A percentile compares a stretch with the other conserved stretches of the same genome.
phyloP scores from a whole-genome alignment of 2,329 filamentous ascomycete species.

The Sporothrix variecibatus region DNA sequence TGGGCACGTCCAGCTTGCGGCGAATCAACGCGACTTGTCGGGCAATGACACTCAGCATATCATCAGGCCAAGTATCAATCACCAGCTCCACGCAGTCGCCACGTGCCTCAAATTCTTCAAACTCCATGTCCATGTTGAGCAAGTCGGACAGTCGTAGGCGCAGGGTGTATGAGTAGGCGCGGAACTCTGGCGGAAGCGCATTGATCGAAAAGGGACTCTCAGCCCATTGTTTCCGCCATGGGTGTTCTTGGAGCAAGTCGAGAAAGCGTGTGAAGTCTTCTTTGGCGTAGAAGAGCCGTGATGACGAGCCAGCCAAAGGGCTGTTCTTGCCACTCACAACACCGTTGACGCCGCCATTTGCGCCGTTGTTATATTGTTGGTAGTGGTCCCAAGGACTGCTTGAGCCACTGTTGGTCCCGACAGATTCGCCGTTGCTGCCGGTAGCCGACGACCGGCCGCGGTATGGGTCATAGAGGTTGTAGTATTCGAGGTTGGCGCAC shows the following conservation, averaged over 20 bases:
- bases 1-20: constrained; percentile 56
- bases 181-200: constrained; percentile 59
- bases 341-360: not conserved
- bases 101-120: constrained; percentile 57
- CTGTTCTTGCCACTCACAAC: constrained; percentile 15
- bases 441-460: constrained; percentile 36
- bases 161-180: constrained; percentile 62
- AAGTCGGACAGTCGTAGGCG: constrained; percentile 63
- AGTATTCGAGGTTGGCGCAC: constrained; percentile 72
- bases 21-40: constrained; percentile 60
- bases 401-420: constrained; percentile 26
- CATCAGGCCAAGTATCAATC: constrained; percentile 58
- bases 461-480: constrained; percentile 60
- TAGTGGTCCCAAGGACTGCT: constrained; percentile 22
- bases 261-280: constrained; percentile 63
- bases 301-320: constrained; percentile 49
- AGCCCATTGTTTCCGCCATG: constrained; percentile 53
- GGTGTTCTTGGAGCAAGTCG: constrained; percentile 57
- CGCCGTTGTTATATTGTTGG: not conserved
- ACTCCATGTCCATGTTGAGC: constrained; percentile 51
- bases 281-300: constrained; percentile 59
- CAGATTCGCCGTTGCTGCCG: constrained; percentile 22
- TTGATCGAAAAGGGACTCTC: constrained; percentile 63
- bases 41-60: constrained; percentile 52
- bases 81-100: constrained; percentile 63